Conservation (phyloP, 2,329 filamentous ascomycete species). For the Tothia fuscella region DNA sequence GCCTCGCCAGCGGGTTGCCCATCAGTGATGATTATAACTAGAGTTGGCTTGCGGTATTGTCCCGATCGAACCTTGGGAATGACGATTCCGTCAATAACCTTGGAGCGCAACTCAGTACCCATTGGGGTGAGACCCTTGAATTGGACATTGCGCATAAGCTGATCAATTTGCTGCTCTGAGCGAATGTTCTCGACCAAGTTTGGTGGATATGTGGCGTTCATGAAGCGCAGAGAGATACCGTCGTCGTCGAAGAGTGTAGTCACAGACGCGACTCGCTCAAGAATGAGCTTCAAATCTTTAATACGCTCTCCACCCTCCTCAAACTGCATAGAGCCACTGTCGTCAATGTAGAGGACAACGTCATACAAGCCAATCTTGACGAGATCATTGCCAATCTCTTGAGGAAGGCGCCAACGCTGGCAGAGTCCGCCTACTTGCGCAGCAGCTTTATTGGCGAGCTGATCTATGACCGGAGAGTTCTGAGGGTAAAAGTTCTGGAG, state of each 20-base stretch:
- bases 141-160: slow-evolving; percentile 44
- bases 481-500: slow-evolving; percentile 48
- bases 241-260: slow-evolving; percentile 59
- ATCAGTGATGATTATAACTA: slow-evolving; percentile 55
- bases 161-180: slow-evolving; percentile 44
- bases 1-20: slow-evolving; percentile 54
- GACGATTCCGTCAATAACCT: slow-evolving; percentile 51
- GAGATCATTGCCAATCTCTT: slow-evolving; percentile 50
- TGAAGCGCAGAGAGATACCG: slow-evolving; percentile 56
- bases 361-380: slow-evolving; percentile 52
- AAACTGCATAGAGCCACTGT: slow-evolving; percentile 59
- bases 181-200: slow-evolving; percentile 42
- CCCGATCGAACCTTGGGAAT: slow-evolving; percentile 39
- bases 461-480: slow-evolving; percentile 37
- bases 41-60: slow-evolving; percentile 49
- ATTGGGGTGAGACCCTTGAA: slow-evolving; percentile 58
- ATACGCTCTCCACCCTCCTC: slow-evolving; percentile 56
- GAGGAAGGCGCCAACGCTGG: slow-evolving; percentile 43
- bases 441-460: slow-evolving; percentile 38
- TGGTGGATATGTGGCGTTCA: slow-evolving; percentile 39
- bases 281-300: slow-evolving; percentile 52
- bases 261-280: slow-evolving; percentile 50
- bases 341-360: slow-evolving; percentile 52
- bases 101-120: slow-evolving; percentile 49
- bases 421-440: slow-evolving; percentile 43